These are phyloP conservation scores for Staphylotrichum longicolle DNA, from an alignment of 495 filamentous ascomycete species.

Conservation along the genomic window DNA sequence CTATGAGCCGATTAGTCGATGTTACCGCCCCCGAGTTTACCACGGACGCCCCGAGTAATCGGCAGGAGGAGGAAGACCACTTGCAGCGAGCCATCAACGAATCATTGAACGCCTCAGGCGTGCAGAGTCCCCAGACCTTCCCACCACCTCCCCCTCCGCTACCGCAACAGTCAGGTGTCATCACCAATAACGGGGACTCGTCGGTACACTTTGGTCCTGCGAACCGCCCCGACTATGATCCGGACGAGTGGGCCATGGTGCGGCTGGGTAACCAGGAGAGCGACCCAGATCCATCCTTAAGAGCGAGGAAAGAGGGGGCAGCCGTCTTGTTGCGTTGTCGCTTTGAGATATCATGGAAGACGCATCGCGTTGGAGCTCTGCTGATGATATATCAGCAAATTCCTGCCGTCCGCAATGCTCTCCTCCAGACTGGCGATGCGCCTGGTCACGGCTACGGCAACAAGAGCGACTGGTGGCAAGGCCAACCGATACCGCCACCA, in stretches of 20 bases:
- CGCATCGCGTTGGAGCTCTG: slow-evolving; percentile 62
- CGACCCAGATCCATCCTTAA: slow-evolving; percentile 43
- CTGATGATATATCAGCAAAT: slow-evolving; percentile 82
- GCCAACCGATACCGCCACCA: slow-evolving; percentile 58
- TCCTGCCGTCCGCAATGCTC: slow-evolving; percentile 71
- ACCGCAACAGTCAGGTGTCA: slow-evolving; percentile 47
- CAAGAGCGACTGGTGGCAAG: slow-evolving; percentile 83
- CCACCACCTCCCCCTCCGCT: slow-evolving; percentile 39
- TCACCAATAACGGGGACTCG: slow-evolving; percentile 31
- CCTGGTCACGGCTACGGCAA: slow-evolving; percentile 62
- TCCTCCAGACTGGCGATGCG: slow-evolving; percentile 54
- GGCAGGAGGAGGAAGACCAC: slow-evolving; percentile 40
- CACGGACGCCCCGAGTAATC: slow-evolving; percentile 19
- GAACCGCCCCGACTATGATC: slow-evolving; percentile 67
- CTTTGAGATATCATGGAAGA: slow-evolving; percentile 23
- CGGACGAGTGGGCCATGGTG: slow-evolving; percentile 75
- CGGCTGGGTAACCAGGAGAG: slow-evolving; percentile 27
- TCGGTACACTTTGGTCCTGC: slow-evolving; percentile 65
- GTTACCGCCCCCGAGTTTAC: slow-evolving; percentile 33
- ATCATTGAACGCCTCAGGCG: slow-evolving; percentile 23
- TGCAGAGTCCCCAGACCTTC: slow-evolving; percentile 31
- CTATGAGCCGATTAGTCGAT: slow-evolving; percentile 43
- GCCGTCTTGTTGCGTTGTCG: slow-evolving; percentile 72
- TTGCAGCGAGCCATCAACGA: slow-evolving; percentile 38
- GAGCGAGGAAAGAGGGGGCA: slow-evolving; percentile 55